phyloP scores from a whole-genome alignment of 2,329 filamentous ascomycete species.

The Myriosclerotinia duriaeana region DNA sequence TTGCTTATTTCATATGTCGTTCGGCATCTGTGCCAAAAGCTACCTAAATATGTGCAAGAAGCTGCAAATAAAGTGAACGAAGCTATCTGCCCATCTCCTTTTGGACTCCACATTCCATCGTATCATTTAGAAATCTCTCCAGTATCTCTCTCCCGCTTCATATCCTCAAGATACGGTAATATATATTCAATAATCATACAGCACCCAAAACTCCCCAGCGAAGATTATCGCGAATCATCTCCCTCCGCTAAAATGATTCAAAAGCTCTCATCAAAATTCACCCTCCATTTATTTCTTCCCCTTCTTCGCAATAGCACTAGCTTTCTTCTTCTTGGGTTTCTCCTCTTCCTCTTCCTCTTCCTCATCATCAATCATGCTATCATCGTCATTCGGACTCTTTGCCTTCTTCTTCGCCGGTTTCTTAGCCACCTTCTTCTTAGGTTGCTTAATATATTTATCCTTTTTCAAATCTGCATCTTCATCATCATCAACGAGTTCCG shows the following conservation, averaged over 20 bases:
- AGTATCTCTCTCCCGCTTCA: not conserved
- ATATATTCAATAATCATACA: constrained; percentile 7
- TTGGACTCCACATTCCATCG: not conserved
- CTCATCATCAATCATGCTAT: constrained; percentile 33
- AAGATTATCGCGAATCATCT: not conserved
- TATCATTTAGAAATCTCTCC: not conserved
- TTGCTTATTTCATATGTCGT: constrained; percentile 3
- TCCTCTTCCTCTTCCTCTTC: constrained; percentile 27
- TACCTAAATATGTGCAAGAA: constrained; percentile 15
- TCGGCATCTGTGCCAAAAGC: not conserved
- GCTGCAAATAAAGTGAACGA: not conserved
- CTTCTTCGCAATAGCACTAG: constrained; percentile 28
- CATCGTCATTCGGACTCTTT: constrained; percentile 31
- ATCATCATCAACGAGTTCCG: constrained; percentile 57
- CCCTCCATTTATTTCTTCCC: constrained; percentile 33
- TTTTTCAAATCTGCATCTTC: constrained; percentile 83
- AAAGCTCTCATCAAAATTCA: not conserved
- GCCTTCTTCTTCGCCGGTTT: constrained; percentile 44
- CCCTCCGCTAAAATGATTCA: not conserved
- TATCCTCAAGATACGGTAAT: not conserved
- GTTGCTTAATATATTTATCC: constrained; percentile 93
- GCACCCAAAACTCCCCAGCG: not conserved
- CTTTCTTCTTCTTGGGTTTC: constrained; percentile 35
- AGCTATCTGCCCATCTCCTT: not conserved
- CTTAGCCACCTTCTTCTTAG: constrained; percentile 67